phyloP scores from a whole-genome alignment of 108 stramenopile genomes.

The Cyclotella baltica region DNA sequence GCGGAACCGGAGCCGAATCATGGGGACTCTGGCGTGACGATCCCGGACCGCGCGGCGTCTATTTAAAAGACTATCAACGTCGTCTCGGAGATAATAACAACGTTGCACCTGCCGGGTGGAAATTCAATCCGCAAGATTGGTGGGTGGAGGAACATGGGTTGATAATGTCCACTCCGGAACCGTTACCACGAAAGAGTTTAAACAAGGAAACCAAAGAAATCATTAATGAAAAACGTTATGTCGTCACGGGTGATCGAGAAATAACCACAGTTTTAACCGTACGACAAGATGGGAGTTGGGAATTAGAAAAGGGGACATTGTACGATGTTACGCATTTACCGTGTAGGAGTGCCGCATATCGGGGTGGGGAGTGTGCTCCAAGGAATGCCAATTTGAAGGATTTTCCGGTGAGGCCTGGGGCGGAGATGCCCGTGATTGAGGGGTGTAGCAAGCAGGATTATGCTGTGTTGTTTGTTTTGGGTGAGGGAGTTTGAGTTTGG shows the following conservation, averaged over 20 bases:
- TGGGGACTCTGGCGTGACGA: conserved; percentile 88
- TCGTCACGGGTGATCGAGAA: conserved; percentile 56
- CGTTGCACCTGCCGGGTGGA: conserved; percentile 85
- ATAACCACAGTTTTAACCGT: conserved; percentile 53
- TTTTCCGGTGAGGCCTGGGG: conserved; percentile 62
- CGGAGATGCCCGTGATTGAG: conserved; percentile 51
- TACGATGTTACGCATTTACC: conserved; percentile 67
- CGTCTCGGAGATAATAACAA: conserved; percentile 47
- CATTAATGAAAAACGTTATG: conserved; percentile 39
- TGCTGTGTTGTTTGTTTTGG: conserved; percentile 62
- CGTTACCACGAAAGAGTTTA: conserved; percentile 46
- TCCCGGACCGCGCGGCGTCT: conserved; percentile 88
- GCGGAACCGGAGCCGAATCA: conserved; percentile 62
- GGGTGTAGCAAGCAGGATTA: conserved; percentile 60
- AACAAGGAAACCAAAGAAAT: conserved; percentile 66
- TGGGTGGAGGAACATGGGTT: conserved; percentile 90
- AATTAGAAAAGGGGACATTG: conserved; percentile 48
- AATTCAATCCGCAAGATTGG: conserved; percentile 76
- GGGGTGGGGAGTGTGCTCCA: conserved; percentile 47
- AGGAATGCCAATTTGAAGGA: conserved; percentile 40
- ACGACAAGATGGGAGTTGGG: conserved; percentile 52
- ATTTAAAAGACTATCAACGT: conserved; percentile 66
- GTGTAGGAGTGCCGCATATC: conserved; percentile 51
- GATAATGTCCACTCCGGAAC: conserved; percentile 56
- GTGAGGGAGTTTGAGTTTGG: conserved; percentile 51